Evolutionary conservation across 2,329 filamentous ascomycete genomes (phyloP).

Genomic region (Pestalotiopsis sp.): DNA sequence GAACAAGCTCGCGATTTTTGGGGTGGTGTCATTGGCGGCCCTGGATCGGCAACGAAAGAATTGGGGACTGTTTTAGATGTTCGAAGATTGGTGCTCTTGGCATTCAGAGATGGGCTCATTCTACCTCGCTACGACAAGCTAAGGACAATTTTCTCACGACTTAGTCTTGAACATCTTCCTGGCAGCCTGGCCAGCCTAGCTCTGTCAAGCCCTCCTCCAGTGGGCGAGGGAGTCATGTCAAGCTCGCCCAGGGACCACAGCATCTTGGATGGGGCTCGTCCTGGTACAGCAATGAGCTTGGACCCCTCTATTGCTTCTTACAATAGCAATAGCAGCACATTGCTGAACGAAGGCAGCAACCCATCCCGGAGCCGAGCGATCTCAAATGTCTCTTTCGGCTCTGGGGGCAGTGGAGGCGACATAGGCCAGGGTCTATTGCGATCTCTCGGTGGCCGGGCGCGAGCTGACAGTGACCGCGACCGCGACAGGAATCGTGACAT

Average conservation of each 20-base stretch:
- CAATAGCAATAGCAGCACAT: constrained; percentile 76
- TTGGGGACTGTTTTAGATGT: constrained; percentile 70
- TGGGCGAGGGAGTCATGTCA: constrained; percentile 38
- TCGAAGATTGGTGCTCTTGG: constrained; percentile 81
- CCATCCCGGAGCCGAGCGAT: constrained; percentile 73
- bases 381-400: constrained; percentile 76
- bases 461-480: constrained; percentile 23
- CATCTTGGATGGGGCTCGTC: constrained; percentile 43
- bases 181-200: constrained; percentile 54
- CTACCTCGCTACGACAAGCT: constrained; percentile 86
- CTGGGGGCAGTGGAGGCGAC: constrained; percentile 42
- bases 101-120: constrained; percentile 87
- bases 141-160: constrained; percentile 85
- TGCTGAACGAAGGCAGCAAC: constrained; percentile 67
- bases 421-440: constrained; percentile 45
- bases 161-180: constrained; percentile 78
- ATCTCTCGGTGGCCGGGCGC: constrained; percentile 48
- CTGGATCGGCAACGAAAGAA: constrained; percentile 17
- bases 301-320: constrained; percentile 78
- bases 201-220: constrained; percentile 54
- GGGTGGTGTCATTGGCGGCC: constrained; percentile 64
- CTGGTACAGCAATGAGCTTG: constrained; percentile 73
- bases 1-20: constrained; percentile 89
- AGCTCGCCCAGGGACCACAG: constrained; percentile 11
- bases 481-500: constrained; percentile 46